Conservation (phyloP, 2,329 filamentous ascomycete species). For the Neonectria coccinea region DNA sequence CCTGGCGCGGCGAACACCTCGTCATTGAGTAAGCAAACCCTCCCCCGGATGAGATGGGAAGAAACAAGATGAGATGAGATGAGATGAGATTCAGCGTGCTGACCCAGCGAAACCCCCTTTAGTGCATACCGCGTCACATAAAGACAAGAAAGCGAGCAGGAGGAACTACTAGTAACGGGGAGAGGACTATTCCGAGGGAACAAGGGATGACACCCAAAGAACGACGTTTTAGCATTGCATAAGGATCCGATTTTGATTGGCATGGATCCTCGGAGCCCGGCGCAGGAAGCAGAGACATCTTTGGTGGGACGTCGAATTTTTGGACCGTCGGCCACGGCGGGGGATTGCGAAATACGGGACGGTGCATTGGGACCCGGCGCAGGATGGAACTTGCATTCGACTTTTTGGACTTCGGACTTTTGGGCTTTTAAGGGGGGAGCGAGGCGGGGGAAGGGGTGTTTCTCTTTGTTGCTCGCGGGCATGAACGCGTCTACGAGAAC, state of each 20-base stretch:
- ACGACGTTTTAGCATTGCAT: slow-evolving; percentile 35
- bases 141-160: slow-evolving; percentile 28
- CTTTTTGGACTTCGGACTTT: slow-evolving; percentile 4
- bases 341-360: slow-evolving; percentile 32
- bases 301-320: slow-evolving; percentile 25
- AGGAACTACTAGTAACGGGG: slow-evolving; percentile 20
- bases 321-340: slow-evolving; percentile 31
- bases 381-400: slow-evolving; percentile 21
- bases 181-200: too few species aligned
- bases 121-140: slow-evolving; percentile 53
- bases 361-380: slow-evolving; percentile 41
- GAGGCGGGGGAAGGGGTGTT: background rate
- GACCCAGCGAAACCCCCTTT: slow-evolving; percentile 6
- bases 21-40: slow-evolving; percentile 57
- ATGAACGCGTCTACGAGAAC: slow-evolving; percentile 26
- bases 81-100: slow-evolving; percentile 30
- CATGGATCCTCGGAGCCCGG: slow-evolving; percentile 39
- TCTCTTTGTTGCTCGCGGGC: slow-evolving; percentile 6
- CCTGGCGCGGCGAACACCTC: slow-evolving; percentile 59
- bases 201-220: slow-evolving; percentile 12
- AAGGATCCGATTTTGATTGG: slow-evolving; percentile 27
- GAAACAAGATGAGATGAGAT: background rate
- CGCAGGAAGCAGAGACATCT: slow-evolving; percentile 34
- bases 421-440: background rate
- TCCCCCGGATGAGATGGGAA: slow-evolving; percentile 10